Evolutionary conservation across 176 grass and related monocot species (phyloP).

Genomic region (Aegilops tauschii): DNA sequence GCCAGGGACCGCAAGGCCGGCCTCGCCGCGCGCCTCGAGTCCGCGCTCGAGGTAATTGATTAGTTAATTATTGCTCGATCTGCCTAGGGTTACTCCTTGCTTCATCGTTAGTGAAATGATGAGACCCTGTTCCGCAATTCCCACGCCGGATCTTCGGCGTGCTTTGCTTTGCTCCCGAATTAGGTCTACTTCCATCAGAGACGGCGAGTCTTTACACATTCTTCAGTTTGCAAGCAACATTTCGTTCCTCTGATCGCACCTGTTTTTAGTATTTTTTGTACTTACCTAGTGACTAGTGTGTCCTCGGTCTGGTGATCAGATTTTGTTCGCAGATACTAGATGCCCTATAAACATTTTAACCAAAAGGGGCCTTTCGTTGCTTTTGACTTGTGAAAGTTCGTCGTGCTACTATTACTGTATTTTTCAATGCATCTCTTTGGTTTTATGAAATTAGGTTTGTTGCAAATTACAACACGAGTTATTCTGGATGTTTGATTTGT

Average conservation of each 20-base stretch:
- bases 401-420: not conserved
- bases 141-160: not conserved
- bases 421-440: not conserved
- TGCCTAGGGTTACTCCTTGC: not conserved
- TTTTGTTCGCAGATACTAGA: not conserved
- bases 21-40: conserved; percentile 54
- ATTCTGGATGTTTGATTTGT: not conserved
- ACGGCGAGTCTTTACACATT: not conserved
- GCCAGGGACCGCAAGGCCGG: conserved; percentile 57
- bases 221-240: not conserved
- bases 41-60: conserved; percentile 56
- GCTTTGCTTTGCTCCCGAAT: not conserved
- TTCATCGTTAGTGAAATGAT: not conserved
- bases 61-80: not conserved
- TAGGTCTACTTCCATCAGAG: not conserved
- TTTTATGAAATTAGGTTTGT: not conserved
- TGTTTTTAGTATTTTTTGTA: not conserved
- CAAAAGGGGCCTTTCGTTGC: not conserved
- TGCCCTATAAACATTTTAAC: not conserved
- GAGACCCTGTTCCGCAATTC: not conserved
- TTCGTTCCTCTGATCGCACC: not conserved
- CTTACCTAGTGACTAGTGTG: not conserved
- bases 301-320: not conserved
- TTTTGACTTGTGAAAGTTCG: not conserved
- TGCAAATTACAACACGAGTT: not conserved